A percentile compares a stretch with the other conserved stretches of the same genome.
Conservation (phyloP, 2,329 filamentous ascomycete genomes). For the Penicillium italicum region DNA sequence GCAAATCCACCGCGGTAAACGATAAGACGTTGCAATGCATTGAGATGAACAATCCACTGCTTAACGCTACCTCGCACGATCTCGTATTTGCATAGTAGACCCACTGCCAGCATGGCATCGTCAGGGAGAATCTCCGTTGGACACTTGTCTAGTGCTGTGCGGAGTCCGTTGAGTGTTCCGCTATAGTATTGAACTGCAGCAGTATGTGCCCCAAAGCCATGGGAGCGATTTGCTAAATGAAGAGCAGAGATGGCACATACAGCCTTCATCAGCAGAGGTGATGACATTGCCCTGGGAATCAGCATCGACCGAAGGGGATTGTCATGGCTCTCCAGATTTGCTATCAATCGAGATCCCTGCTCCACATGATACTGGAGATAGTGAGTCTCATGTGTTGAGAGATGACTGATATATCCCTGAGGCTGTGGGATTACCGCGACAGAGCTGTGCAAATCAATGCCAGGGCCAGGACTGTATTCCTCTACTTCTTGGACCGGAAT, state of each 20-base stretch:
- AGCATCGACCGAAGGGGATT: conserved; percentile 37
- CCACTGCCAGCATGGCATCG: conserved; percentile 35
- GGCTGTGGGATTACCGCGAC: conserved; percentile 15
- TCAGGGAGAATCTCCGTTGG: conserved; percentile 23
- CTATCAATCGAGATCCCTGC: conserved; percentile 33
- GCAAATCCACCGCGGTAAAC: conserved; percentile 32
- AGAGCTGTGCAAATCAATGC: not conserved
- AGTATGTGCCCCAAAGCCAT: conserved; percentile 23
- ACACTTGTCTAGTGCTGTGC: conserved; percentile 23
- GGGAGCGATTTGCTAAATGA: conserved; percentile 34
- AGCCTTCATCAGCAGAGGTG: conserved; percentile 36
- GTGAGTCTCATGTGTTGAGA: conserved; percentile 31
- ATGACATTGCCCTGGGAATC: conserved; percentile 37
- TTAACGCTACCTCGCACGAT: conserved; percentile 38
- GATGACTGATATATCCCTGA: conserved; percentile 22
- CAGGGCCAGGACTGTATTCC: not conserved
- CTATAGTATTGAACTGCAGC: conserved; percentile 35
- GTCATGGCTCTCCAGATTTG: conserved; percentile 37
- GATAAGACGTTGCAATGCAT: conserved; percentile 34
- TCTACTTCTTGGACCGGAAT: not conserved
- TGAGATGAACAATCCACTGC: conserved; percentile 38
- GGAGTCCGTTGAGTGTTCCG: conserved; percentile 33
- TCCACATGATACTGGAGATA: conserved; percentile 40
- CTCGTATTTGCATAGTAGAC: conserved; percentile 40
- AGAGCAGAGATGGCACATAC: conserved; percentile 39